Evolutionary conservation across 2,329 filamentous ascomycete species (phyloP).

Genomic region (Penicillium sp.): DNA sequence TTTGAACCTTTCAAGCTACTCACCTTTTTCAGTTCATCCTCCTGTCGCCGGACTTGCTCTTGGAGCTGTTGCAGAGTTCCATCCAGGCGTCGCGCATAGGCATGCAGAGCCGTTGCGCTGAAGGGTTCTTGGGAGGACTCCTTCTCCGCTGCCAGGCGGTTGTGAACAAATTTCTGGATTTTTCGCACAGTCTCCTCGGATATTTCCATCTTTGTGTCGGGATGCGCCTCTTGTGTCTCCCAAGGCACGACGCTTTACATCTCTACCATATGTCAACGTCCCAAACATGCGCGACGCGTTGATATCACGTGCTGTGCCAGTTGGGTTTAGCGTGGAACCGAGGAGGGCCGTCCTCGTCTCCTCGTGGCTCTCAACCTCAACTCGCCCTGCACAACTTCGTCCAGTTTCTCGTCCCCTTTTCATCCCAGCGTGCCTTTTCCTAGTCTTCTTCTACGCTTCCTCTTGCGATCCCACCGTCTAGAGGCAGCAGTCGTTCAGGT

Average conservation of each 20-base stretch:
- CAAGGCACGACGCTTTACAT: neutral
- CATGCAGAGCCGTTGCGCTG: conserved; percentile 31
- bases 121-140: conserved; percentile 32
- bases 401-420: neutral
- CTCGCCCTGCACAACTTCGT: neutral
- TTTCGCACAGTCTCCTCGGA: conserved; percentile 36
- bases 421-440: conserved; percentile 5
- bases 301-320: conserved; percentile 15
- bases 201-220: conserved; percentile 29
- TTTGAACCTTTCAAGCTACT: neutral
- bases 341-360: neutral
- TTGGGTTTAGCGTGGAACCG: conserved; percentile 23
- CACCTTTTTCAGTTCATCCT: conserved; percentile 51
- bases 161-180: conserved; percentile 37
- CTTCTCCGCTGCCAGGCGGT: conserved; percentile 37
- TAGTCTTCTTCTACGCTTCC: neutral
- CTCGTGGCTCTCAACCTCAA: neutral
- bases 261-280: neutral
- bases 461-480: neutral
- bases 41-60: conserved; percentile 50
- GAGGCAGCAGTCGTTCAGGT: conserved; percentile 6
- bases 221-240: neutral
- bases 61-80: conserved; percentile 69
- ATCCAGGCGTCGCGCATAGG: conserved; percentile 53
- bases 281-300: conserved; percentile 12